Evolutionary conservation across 2,329 filamentous ascomycete genomes (phyloP).

Genomic region (Cadophora sp.): DNA sequence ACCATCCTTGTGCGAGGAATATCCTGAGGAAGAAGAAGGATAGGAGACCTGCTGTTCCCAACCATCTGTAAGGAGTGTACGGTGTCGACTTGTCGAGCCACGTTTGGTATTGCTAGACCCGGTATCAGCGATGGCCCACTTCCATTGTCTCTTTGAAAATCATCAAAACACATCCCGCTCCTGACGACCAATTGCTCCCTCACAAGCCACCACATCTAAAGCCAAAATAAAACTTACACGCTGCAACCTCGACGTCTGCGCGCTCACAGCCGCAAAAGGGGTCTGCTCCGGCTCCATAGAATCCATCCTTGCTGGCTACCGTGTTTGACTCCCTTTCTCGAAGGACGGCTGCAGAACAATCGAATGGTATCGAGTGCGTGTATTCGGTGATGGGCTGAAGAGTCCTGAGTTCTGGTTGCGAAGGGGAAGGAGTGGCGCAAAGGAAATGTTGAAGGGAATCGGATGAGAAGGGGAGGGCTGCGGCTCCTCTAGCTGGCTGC

Average conservation of each 20-base stretch:
- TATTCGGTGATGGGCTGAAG: slow-evolving; percentile 6
- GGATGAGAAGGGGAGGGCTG: background rate
- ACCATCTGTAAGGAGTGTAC: slow-evolving; percentile 88
- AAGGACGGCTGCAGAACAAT: background rate
- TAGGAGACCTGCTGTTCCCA: slow-evolving; percentile 78
- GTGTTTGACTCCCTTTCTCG: slow-evolving; percentile 5
- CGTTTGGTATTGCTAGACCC: slow-evolving; percentile 83
- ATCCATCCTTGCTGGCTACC: slow-evolving; percentile 68
- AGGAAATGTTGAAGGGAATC: background rate
- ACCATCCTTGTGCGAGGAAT: slow-evolving; percentile 94
- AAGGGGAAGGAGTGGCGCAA: slow-evolving; percentile 25
- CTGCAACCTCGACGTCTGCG: slow-evolving; percentile 79
- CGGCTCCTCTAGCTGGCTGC: slow-evolving; percentile 10
- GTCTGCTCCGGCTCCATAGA: slow-evolving; percentile 86
- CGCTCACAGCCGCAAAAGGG: slow-evolving; percentile 87
- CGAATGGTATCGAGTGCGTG: background rate
- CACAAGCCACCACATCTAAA: background rate
- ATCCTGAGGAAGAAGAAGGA: slow-evolving; percentile 88
- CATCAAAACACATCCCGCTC: background rate
- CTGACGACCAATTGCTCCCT: background rate
- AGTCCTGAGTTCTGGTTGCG: slow-evolving; percentile 5
- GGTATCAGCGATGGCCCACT: slow-evolving; percentile 29
- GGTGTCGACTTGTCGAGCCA: slow-evolving; percentile 94
- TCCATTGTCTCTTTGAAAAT: background rate
- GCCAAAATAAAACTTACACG: slow-evolving; percentile 61